Conservation (phyloP, 192 early-diverging fungal genomes). For the Mortierella hygrophila region DNA sequence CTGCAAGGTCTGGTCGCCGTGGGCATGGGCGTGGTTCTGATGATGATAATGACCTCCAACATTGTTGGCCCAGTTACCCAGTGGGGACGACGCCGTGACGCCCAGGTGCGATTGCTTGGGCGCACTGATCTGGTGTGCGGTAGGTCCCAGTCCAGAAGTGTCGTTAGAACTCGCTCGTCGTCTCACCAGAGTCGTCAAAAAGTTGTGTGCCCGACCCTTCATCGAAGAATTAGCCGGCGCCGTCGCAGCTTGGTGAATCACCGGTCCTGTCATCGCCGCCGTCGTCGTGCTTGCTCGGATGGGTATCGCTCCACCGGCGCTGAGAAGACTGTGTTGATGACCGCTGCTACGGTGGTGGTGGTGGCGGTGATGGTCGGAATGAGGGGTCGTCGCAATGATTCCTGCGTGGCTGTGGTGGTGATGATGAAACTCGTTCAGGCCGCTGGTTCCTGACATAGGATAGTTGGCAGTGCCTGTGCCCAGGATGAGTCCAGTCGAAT, state of each 20-base stretch:
- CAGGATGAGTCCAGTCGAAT: not conserved
- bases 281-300: not conserved
- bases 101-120: conserved; percentile 13
- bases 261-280: not conserved
- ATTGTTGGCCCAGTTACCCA: conserved; percentile 17
- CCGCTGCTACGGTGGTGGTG: not conserved
- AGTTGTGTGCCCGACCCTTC: conserved; percentile 49
- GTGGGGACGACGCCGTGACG: not conserved
- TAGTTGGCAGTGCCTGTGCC: not conserved
- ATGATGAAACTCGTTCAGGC: not conserved
- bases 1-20: not conserved
- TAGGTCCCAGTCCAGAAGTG: conserved; percentile 19
- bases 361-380: too few relatives aligned
- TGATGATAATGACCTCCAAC: not conserved
- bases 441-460: too few relatives aligned
- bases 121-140: not conserved
- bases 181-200: conserved; percentile 39
- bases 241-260: not conserved
- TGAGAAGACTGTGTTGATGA: not conserved
- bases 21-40: not conserved
- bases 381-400: not conserved
- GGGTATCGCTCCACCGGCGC: not conserved
- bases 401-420: not conserved
- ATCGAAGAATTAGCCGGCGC: conserved; percentile 25
- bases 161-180: conserved; percentile 42